A percentile compares a stretch with the other conserved stretches of the same genome.
Conservation (phyloP, 2,329 filamentous ascomycete species). For the Magnaporthales sp. region DNA sequence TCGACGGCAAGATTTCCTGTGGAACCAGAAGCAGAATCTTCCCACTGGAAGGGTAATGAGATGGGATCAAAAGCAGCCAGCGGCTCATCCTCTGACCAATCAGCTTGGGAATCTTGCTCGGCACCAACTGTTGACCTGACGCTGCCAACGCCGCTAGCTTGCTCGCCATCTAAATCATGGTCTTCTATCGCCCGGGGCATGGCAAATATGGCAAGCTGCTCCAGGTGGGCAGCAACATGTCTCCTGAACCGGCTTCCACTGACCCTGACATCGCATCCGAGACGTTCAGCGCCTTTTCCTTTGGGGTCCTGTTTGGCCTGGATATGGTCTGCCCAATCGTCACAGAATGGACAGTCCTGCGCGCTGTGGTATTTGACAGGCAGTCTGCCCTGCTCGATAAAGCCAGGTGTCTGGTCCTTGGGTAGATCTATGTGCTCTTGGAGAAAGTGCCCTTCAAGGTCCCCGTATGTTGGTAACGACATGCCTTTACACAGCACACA, state of each 20-base stretch:
- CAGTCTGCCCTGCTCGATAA: neutral
- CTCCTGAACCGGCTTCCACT: neutral
- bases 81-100: neutral
- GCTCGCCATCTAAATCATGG: neutral
- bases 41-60: no score
- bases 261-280: neutral
- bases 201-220: neutral
- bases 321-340: neutral
- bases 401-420: neutral
- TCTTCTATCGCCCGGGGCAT: neutral
- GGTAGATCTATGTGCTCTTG: neutral
- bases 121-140: neutral
- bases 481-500: neutral
- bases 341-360: neutral
- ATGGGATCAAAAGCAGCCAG: no score
- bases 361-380: neutral
- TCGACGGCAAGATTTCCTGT: no score
- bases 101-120: neutral
- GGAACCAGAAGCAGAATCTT: no score
- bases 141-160: neutral
- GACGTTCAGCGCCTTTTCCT: neutral
- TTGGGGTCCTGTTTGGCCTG: neutral
- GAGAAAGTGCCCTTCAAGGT: neutral
- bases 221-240: neutral
- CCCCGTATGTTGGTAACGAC: neutral